These are phyloP conservation scores for Karstenula rhodostoma DNA, from an alignment of 2,329 filamentous ascomycete species.

Conservation along the genomic window DNA sequence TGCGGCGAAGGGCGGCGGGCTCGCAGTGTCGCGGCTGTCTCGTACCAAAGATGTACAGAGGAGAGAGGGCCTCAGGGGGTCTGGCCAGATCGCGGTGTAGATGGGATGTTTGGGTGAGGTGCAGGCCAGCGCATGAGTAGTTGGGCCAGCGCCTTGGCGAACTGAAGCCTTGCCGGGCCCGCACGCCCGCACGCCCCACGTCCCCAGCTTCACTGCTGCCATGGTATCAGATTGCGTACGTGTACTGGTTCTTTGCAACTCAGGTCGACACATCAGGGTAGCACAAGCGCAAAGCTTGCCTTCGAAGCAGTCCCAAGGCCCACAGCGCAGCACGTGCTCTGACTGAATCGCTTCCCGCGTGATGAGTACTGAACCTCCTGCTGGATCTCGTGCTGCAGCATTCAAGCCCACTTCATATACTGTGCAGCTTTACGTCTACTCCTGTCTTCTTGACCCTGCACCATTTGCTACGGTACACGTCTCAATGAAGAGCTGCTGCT, in stretches of 20 bases:
- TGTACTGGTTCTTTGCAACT: neutral
- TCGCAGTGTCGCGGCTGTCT: conserved; percentile 31
- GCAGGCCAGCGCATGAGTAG: conserved; percentile 19
- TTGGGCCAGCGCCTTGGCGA: conserved; percentile 2
- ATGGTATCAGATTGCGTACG: neutral
- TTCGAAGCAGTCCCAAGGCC: neutral
- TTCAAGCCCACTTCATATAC: neutral
- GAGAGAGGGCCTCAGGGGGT: conserved; percentile 37
- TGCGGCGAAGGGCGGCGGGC: conserved; percentile 30
- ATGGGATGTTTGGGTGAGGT: conserved; percentile 29
- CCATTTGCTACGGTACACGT: neutral
- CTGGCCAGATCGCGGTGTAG: conserved; percentile 42
- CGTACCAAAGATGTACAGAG: conserved; percentile 34
- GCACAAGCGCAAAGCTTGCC: neutral
- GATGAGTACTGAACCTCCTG: neutral
- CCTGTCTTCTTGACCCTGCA: neutral
- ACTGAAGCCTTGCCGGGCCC: conserved; percentile 2
- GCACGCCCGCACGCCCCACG: neutral
- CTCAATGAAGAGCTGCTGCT: neutral
- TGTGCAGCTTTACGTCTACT: neutral
- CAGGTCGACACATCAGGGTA: neutral
- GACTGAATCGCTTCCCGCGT: neutral
- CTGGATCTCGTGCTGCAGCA: neutral
- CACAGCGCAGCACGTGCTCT: conserved; percentile 1
- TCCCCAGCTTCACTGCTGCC: neutral